phyloP scores from a whole-genome alignment of 257 asterid genomes.

The Misopates orontium region DNA sequence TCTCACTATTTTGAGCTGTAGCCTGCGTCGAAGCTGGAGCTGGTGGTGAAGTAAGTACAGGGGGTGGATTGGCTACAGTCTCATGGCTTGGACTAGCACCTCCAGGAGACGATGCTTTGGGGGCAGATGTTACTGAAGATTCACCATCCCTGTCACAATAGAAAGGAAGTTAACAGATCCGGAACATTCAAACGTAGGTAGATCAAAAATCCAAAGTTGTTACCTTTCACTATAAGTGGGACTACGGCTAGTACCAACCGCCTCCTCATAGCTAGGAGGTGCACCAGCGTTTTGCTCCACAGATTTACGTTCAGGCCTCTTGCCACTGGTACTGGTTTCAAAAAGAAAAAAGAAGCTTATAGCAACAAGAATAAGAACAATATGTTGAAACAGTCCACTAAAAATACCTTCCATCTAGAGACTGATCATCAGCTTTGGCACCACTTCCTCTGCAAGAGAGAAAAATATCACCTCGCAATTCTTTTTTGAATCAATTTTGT shows the following conservation, averaged over 20 bases:
- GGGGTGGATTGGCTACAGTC: conserved; percentile 39
- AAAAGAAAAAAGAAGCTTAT: conserved; percentile 13
- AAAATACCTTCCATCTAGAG: conserved; percentile 84
- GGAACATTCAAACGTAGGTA: conserved; percentile 22
- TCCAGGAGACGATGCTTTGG: conserved; percentile 59
- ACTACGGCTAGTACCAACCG: conserved; percentile 64
- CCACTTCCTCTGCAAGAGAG: conserved; percentile 61
- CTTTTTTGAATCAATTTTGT: not conserved
- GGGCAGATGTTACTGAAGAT: conserved; percentile 56
- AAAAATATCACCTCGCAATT: conserved; percentile 8
- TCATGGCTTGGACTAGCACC: conserved; percentile 56
- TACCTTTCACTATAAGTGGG: conserved; percentile 79
- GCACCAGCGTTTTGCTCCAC: conserved; percentile 70
- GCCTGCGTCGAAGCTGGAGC: conserved; percentile 40
- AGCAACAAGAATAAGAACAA: conserved; percentile 21
- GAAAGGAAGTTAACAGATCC: conserved; percentile 29
- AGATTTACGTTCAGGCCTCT: conserved; percentile 51
- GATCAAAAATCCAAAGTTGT: conserved; percentile 19
- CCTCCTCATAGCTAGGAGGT: conserved; percentile 92
- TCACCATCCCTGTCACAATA: conserved; percentile 68
- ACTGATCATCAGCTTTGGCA: conserved; percentile 65
- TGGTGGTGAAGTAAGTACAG: conserved; percentile 54
- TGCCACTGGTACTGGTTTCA: conserved; percentile 43
- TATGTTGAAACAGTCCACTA: conserved; percentile 8
- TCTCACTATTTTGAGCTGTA: conserved; percentile 40